Conservation (phyloP, 495 filamentous ascomycete species). For the Talaromyces adpressus region DNA sequence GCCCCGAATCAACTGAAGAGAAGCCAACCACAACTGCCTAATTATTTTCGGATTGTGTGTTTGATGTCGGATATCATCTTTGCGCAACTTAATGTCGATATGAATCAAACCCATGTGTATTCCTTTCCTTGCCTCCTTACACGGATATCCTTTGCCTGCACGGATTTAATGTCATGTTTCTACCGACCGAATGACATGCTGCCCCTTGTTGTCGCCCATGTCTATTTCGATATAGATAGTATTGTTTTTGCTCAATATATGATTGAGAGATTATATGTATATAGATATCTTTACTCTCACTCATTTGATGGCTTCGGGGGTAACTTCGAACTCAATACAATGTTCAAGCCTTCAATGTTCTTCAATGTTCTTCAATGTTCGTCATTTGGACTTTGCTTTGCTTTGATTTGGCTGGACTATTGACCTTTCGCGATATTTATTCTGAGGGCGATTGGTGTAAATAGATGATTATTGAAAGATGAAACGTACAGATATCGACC, state of each 20-base stretch:
- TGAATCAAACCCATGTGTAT: background rate
- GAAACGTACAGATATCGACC: too few relatives aligned
- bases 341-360: background rate
- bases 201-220: background rate
- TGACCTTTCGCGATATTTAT: too few relatives aligned
- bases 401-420: too few relatives aligned
- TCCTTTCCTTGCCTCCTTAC: background rate
- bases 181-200: background rate
- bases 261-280: background rate
- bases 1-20: background rate
- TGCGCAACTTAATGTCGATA: background rate
- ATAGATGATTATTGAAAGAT: too few relatives aligned
- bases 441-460: too few relatives aligned
- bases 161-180: background rate
- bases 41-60: background rate
- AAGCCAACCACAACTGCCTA: background rate
- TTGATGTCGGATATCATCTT: background rate
- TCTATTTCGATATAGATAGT: conserved; percentile 1
- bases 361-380: too few relatives aligned
- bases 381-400: too few relatives aligned
- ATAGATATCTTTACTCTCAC: background rate
- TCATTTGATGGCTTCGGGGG: background rate
- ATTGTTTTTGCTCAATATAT: conserved; percentile 4
- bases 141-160: conserved; percentile 4
- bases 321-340: background rate